Percentiles rank a stretch among this genome's conserved stretches.
Conservation (phyloP, 2,329 filamentous ascomycete genomes). For the Colletotrichum filicis region DNA sequence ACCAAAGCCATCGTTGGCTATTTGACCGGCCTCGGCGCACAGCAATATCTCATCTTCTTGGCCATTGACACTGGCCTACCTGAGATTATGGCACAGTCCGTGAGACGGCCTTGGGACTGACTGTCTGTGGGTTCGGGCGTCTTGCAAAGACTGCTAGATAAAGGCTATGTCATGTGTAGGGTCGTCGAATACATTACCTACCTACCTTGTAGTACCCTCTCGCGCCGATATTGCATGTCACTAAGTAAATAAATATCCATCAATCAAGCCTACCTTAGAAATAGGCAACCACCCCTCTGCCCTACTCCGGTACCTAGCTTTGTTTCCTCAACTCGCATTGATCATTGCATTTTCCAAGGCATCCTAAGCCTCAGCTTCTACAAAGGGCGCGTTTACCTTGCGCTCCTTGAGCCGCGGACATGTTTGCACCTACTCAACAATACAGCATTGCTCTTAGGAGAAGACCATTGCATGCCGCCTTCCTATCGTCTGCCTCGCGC, state of each 20-base stretch:
- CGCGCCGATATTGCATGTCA: background rate
- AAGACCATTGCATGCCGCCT: background rate
- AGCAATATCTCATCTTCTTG: slow-evolving; percentile 4
- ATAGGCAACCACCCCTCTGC: background rate
- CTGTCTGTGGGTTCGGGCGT: background rate
- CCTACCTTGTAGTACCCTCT: background rate
- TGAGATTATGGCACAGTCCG: background rate
- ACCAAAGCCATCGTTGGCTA: slow-evolving; percentile 3
- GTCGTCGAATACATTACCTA: background rate
- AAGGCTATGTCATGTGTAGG: background rate
- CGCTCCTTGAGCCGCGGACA: background rate
- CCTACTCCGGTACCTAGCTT: background rate
- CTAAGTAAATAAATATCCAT: background rate
- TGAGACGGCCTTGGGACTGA: background rate
- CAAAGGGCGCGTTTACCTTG: slow-evolving; percentile 1
- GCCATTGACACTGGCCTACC: background rate
- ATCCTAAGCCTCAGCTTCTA: slow-evolving; percentile 4
- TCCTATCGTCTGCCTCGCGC: background rate
- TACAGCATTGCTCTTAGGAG: background rate
- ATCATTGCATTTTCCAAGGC: background rate
- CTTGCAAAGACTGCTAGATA: background rate
- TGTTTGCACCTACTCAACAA: background rate
- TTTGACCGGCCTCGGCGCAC: background rate
- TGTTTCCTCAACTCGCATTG: too few relatives aligned
- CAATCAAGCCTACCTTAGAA: background rate